Conservation (phyloP, 2,329 filamentous ascomycete genomes). For the Tolypocladium album region DNA sequence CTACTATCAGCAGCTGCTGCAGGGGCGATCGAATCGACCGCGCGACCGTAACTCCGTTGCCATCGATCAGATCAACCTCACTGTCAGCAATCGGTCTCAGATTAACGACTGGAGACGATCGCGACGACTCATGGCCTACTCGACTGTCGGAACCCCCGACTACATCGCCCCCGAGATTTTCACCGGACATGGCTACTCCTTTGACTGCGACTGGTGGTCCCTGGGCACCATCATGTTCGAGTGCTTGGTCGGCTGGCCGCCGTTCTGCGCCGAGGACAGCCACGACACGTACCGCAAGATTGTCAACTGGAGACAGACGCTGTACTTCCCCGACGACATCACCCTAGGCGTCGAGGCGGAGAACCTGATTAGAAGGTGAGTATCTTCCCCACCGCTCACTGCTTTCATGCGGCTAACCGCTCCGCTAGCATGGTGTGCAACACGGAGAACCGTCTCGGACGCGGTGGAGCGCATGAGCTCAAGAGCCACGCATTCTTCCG, state of each 20-base stretch:
- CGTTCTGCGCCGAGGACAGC: slow-evolving; percentile 95
- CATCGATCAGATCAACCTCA: slow-evolving; percentile 95
- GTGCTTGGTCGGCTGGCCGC: slow-evolving; percentile 95
- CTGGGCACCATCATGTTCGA: slow-evolving; percentile 99
- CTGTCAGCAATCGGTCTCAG: slow-evolving; percentile 91
- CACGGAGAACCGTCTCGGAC: slow-evolving; percentile 81
- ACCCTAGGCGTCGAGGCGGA: slow-evolving; percentile 81
- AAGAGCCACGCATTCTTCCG: slow-evolving; percentile 94
- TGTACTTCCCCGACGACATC: slow-evolving; percentile 96
- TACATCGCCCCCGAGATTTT: slow-evolving; percentile 99
- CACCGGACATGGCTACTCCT: slow-evolving; percentile 89
- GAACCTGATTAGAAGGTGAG: slow-evolving; percentile 81
- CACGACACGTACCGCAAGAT: slow-evolving; percentile 99
- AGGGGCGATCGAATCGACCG: slow-evolving; percentile 61
- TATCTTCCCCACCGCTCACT: slow-evolving; percentile 1
- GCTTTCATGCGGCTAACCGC: background rate
- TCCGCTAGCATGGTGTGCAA: slow-evolving; percentile 75
- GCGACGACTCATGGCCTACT: slow-evolving; percentile 91
- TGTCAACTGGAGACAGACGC: slow-evolving; percentile 90
- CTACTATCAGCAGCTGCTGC: slow-evolving; percentile 94
- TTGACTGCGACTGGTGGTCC: slow-evolving; percentile 98
- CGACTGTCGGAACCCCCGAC: slow-evolving; percentile 93
- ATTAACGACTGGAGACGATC: slow-evolving; percentile 99
- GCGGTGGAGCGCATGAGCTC: slow-evolving; percentile 80
- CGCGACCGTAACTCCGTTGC: slow-evolving; percentile 87